These are phyloP conservation scores for Microbotryomycetes sp. DNA, from an alignment of 1,284 basidiomycete genomes.

Conservation along the genomic window DNA sequence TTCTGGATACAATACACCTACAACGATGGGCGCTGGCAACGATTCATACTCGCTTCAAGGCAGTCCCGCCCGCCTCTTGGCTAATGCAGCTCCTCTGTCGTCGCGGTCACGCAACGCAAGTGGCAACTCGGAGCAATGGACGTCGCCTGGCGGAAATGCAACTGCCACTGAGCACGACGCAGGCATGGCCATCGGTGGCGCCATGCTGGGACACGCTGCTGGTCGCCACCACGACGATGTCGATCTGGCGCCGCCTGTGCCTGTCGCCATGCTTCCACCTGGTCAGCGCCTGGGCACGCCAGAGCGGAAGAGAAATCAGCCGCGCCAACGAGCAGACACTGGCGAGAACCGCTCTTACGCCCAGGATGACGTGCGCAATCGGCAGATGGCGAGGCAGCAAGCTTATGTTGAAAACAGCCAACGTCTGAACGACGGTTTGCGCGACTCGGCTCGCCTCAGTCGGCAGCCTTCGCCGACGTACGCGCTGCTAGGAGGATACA, in stretches of 20 bases:
- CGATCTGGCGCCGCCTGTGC: not conserved
- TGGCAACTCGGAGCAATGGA: not conserved
- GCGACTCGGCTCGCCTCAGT: not conserved
- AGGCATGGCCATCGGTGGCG: not conserved
- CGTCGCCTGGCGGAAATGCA: not conserved
- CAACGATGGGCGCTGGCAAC: not conserved
- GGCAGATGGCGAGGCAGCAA: not conserved
- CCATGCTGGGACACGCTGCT: not conserved
- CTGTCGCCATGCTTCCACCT: not conserved
- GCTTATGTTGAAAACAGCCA: not conserved
- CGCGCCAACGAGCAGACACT: not conserved
- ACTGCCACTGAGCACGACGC: too few relatives aligned
- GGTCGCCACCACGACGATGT: not conserved
- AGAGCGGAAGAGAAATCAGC: not conserved
- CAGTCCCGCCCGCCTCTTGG: not conserved
- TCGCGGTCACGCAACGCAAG: not conserved
- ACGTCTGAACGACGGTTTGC: not conserved
- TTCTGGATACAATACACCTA: not conserved
- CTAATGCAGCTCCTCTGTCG: not conserved
- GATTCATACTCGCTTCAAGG: not conserved
- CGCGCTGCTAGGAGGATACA: not conserved
- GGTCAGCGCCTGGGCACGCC: not conserved
- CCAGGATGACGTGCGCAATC: not conserved
- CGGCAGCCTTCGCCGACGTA: not conserved
- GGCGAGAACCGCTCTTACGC: not conserved